Evolutionary conservation across 2,329 filamentous ascomycete genomes (phyloP).

Genomic region (Rhytidhysteron rufulum): DNA sequence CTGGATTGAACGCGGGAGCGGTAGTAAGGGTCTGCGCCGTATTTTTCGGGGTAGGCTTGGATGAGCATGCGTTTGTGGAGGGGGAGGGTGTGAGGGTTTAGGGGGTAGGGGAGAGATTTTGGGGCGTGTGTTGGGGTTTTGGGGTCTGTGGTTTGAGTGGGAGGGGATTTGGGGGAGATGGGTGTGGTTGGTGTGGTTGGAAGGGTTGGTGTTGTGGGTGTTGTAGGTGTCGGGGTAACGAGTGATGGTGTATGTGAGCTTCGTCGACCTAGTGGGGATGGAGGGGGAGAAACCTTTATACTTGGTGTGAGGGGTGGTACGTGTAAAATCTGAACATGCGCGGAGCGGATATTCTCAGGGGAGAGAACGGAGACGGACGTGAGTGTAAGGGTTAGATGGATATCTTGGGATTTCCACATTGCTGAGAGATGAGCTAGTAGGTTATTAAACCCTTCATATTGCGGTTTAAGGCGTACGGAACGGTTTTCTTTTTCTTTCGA

Average conservation of each 20-base stretch:
- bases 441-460: no score
- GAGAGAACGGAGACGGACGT: slow-evolving; percentile 20
- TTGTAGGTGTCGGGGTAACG: no score
- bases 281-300: no score
- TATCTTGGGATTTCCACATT: slow-evolving; percentile 13
- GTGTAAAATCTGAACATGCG: slow-evolving; percentile 19
- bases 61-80: slow-evolving; percentile 16
- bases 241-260: no score
- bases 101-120: no score
- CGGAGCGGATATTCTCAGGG: slow-evolving; percentile 17
- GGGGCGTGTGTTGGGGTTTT: slow-evolving; percentile 19
- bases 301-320: no score
- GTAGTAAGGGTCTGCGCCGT: slow-evolving; percentile 22
- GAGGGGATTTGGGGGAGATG: no score
- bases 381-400: slow-evolving; percentile 20
- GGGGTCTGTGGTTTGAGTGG: slow-evolving; percentile 4
- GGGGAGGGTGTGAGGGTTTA: slow-evolving; percentile 23
- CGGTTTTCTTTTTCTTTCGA: no score
- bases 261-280: no score
- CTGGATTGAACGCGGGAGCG: slow-evolving; percentile 21
- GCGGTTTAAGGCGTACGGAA: no score
- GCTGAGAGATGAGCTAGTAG: slow-evolving; percentile 18
- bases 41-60: slow-evolving; percentile 14
- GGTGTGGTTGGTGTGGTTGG: no score
- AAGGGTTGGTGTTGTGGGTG: no score